Evolutionary conservation across 2,329 filamentous ascomycete genomes (phyloP).

Genomic region (Helotiales sp.): DNA sequence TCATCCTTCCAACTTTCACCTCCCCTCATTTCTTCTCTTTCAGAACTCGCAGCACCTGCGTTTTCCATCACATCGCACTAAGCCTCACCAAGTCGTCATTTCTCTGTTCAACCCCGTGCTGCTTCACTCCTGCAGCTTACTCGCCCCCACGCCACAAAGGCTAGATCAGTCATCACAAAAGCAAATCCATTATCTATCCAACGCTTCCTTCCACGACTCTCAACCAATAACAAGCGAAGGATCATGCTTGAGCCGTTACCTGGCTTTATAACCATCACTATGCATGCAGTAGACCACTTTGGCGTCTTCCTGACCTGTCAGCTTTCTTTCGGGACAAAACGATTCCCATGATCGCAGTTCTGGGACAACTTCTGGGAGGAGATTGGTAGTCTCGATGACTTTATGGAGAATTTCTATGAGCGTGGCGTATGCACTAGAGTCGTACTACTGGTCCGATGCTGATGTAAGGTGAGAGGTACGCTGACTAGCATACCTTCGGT

Average conservation of each 20-base stretch:
- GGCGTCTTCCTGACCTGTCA: neutral
- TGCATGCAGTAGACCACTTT: neutral
- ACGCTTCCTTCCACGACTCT: no score
- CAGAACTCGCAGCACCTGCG: neutral
- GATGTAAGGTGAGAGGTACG: no score
- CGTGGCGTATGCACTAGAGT: no score
- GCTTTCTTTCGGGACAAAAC: neutral
- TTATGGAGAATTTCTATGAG: no score
- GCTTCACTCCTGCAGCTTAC: neutral
- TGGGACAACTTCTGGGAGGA: no score
- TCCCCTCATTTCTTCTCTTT: no score
- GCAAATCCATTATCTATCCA: neutral
- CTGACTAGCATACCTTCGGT: no score
- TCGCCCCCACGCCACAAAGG: neutral
- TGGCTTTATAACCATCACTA: neutral
- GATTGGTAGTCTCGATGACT: no score
- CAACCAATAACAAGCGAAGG: neutral
- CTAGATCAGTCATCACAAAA: neutral
- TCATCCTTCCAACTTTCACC: no score
- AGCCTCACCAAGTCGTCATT: neutral
- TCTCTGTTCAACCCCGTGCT: neutral
- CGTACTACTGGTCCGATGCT: no score
- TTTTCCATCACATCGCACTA: no score
- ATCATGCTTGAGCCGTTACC: neutral
- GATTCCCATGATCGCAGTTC: no score